Base-by-base conservation (phyloP, 75 land plant genomes). In the Gnetum montanum region DNA sequence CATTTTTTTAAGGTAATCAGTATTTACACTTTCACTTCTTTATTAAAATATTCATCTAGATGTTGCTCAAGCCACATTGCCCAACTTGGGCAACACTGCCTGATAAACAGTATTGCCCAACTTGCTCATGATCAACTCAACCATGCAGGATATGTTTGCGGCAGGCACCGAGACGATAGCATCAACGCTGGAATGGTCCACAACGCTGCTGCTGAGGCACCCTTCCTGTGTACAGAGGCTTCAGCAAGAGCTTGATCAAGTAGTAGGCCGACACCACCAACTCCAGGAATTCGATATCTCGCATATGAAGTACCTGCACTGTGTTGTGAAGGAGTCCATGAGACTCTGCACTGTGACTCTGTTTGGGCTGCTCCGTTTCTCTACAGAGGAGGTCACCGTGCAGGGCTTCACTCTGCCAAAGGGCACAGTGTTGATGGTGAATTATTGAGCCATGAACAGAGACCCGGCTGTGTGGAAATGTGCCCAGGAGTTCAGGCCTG, bases 401-500 rank as follows among this genome's bases (percentile, higher is more conserved):
- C 18, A 28, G 28, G 52, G 52, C 7, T 49, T 26, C 31, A 26
- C n/a, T 6, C 25, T 49, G n/a, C 31, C 53, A 4, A 10, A 3
- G 13, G 27, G 27, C 8, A 49, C 53, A 6, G 27, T 12, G 53
- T 10, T 49, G 3, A 11, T 49, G 12, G 19, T 49, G 12, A 49
- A 49, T 28, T 28, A 8, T 3, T 49, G 53, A 31, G 31, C 53
- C n/a, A 49, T 49, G 16, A 31, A 31, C 25, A 49, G 53, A 25
- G 53, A 49, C 16, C 53, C 53, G 7, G 27, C 15, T 3, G 8
- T 28, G 11, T 49, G 25, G 25, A n/a, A n/a, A 22, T 28, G 27
- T 27, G n/a, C 53, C 2, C 16, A n/a, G 15, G 31, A 12, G 27
- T 49, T 28, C 16, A 49, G 6, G 16, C 53, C 53, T 12, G 31